phyloP scores from a whole-genome alignment of 2,329 filamentous ascomycete species.

The Ceratocystis harringtonii region DNA sequence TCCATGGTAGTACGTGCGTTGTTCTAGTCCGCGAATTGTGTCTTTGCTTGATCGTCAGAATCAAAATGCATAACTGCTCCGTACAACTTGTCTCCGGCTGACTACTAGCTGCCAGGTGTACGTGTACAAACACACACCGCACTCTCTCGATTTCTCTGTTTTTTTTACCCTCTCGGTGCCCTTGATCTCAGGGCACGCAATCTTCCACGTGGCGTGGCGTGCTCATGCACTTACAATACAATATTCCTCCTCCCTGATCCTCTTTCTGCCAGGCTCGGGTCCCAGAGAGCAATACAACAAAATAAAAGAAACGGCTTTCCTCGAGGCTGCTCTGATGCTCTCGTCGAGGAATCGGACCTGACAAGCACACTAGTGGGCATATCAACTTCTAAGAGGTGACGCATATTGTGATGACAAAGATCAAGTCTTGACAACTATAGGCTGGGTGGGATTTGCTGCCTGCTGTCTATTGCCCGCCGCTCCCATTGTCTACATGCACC shows the following conservation, averaged over 20 bases:
- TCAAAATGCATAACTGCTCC: too few relatives aligned
- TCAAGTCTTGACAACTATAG: too few relatives aligned
- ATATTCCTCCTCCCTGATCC: background rate
- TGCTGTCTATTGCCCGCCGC: background rate
- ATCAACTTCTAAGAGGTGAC: background rate
- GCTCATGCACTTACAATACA: background rate
- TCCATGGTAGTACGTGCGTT: too few relatives aligned
- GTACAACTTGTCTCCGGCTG: too few relatives aligned
- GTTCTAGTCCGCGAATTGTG: too few relatives aligned
- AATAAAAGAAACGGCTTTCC: background rate
- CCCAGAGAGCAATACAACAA: background rate
- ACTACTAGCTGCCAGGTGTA: too few relatives aligned
- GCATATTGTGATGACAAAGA: background rate
- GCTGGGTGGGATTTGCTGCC: too few relatives aligned
- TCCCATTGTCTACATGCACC: background rate
- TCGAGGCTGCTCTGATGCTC: background rate
- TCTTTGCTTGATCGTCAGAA: too few relatives aligned
- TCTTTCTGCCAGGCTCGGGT: background rate
- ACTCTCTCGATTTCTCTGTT: background rate
- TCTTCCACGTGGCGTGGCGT: background rate
- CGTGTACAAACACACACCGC: too few relatives aligned
- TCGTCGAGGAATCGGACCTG: conserved; percentile 12
- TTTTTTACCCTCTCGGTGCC: background rate
- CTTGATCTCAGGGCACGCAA: background rate
- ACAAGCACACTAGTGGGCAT: conserved; percentile 13